Evolutionary conservation across 345 rosid genomes (phyloP).

Genomic region (Abelmoschus esculentus): DNA sequence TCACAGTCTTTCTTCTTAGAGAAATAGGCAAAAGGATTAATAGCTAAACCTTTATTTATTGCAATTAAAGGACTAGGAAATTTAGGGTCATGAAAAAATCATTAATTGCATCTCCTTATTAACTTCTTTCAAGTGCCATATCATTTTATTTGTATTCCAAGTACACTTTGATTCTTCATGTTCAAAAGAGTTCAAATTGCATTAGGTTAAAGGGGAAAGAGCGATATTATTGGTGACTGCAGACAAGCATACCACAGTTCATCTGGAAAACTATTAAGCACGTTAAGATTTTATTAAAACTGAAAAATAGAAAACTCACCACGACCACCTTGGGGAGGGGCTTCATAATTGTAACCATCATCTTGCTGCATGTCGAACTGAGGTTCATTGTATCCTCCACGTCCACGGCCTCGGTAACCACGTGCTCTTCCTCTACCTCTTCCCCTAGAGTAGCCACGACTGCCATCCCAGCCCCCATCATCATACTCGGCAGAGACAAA

Average conservation of each 20-base stretch:
- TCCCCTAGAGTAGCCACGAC: constrained; percentile 66
- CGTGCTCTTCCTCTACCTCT: constrained; percentile 91
- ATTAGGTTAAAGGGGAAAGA: background rate
- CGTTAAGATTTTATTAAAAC: background rate
- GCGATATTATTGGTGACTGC: background rate
- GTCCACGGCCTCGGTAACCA: constrained; percentile 44
- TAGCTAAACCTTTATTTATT: background rate
- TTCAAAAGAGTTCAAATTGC: background rate
- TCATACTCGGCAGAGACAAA: constrained; percentile 55
- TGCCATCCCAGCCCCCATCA: constrained; percentile 68
- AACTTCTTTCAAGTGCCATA: background rate
- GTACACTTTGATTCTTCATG: background rate
- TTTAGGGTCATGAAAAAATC: background rate
- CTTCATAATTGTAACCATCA: background rate
- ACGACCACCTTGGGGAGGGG: constrained; percentile 22
- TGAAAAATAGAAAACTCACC: constrained; percentile 14
- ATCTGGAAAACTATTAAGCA: background rate
- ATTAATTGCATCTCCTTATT: background rate
- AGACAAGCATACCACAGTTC: background rate
- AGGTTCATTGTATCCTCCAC: background rate
- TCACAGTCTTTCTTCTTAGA: background rate
- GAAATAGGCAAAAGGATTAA: background rate
- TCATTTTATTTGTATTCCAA: background rate
- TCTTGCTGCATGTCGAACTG: background rate
- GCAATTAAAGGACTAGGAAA: background rate